These are phyloP conservation scores for Serendipita indica DNA, from an alignment of 768 basidiomycete genomes.

Conservation along the genomic window DNA sequence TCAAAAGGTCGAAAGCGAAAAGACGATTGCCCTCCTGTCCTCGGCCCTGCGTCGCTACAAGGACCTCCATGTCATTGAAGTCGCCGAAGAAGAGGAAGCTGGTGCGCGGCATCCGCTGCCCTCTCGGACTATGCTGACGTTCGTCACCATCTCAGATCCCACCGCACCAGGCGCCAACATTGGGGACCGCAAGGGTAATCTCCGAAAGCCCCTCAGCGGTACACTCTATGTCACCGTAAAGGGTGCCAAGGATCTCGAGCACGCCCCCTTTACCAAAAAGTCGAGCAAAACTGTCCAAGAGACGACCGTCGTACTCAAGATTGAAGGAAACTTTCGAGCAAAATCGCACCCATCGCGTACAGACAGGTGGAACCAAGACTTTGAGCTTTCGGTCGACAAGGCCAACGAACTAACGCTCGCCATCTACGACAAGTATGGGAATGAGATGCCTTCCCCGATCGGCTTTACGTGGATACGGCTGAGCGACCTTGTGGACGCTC, in stretches of 20 bases:
- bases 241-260: constrained; percentile 87
- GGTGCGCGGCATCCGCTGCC: constrained; percentile 24
- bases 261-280: constrained; percentile 62
- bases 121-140: not conserved
- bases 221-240: constrained; percentile 79
- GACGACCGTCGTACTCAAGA: constrained; percentile 85
- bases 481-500: constrained; percentile 83
- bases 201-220: constrained; percentile 88
- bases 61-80: constrained; percentile 86
- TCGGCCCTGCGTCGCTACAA: constrained; percentile 92
- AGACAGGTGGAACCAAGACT: constrained; percentile 96
- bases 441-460: constrained; percentile 71
- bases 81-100: constrained; percentile 51
- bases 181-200: constrained; percentile 78
- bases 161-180: constrained; percentile 30
- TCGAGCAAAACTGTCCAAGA: constrained; percentile 70
- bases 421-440: constrained; percentile 84
- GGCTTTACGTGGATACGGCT: constrained; percentile 92
- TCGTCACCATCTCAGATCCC: not conserved
- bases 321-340: constrained; percentile 88
- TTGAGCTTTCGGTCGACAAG: constrained; percentile 92
- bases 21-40: constrained; percentile 87
- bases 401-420: constrained; percentile 97
- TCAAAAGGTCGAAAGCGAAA: constrained; percentile 88
- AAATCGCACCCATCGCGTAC: constrained; percentile 85